phyloP scores from a whole-genome alignment of 129 eudicot species.

The Ambrosia artemisiifolia region DNA sequence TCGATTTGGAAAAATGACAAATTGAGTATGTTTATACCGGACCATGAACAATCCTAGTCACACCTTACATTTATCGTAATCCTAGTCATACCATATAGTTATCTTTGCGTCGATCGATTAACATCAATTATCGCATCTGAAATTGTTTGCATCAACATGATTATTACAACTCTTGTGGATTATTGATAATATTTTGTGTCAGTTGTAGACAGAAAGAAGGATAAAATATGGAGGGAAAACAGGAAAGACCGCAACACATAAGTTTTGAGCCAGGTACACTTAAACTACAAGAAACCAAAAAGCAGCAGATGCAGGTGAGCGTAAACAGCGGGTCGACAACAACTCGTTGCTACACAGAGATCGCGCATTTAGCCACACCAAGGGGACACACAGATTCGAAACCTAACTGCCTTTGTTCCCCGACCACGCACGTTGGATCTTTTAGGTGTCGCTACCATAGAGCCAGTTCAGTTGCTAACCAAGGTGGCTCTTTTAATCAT shows the following conservation, averaged over 20 bases:
- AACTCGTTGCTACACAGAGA: slow-evolving; percentile 20
- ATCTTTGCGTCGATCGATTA: too few relatives aligned
- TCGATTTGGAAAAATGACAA: too few relatives aligned
- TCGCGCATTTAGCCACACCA: slow-evolving; percentile 22
- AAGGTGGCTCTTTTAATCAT: slow-evolving; percentile 16
- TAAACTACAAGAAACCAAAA: slow-evolving; percentile 26
- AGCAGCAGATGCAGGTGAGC: slow-evolving; percentile 8
- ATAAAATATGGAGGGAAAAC: slow-evolving; percentile 28
- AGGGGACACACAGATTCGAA: slow-evolving; percentile 18
- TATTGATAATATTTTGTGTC: background rate
- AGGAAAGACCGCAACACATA: slow-evolving; percentile 15
- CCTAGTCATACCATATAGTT: too few relatives aligned
- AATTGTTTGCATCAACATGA: too few relatives aligned
- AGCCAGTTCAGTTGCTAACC: slow-evolving; percentile 26
- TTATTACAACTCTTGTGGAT: background rate
- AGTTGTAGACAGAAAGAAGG: background rate
- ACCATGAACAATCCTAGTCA: too few relatives aligned
- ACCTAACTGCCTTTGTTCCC: slow-evolving; percentile 38
- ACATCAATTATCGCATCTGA: too few relatives aligned
- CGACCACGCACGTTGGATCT: slow-evolving; percentile 41
- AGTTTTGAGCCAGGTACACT: slow-evolving; percentile 7
- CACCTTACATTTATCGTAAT: too few relatives aligned
- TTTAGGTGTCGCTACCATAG: slow-evolving; percentile 40
- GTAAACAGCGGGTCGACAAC: background rate
- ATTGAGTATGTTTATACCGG: too few relatives aligned